phyloP scores from a whole-genome alignment of 1,284 basidiomycete species.

The Puccinia triticina region DNA sequence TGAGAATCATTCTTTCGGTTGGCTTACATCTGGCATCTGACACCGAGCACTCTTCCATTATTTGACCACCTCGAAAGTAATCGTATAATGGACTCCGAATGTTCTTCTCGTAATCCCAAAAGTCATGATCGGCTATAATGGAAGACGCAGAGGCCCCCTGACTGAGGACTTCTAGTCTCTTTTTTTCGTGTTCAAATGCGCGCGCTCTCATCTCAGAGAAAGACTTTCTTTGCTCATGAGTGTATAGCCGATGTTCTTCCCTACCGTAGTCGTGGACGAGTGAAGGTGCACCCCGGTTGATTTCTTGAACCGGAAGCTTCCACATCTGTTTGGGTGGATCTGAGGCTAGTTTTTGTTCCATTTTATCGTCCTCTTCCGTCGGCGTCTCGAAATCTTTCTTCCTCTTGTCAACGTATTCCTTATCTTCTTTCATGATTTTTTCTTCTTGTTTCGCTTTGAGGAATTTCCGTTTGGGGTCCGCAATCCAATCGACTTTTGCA shows the following conservation, averaged over 20 bases:
- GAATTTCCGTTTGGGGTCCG: constrained; percentile 41
- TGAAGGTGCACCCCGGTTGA: constrained; percentile 42
- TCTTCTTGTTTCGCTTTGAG: constrained; percentile 32
- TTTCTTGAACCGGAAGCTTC: constrained; percentile 38
- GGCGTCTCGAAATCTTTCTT: constrained; percentile 32
- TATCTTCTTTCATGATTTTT: constrained; percentile 22
- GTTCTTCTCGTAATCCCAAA: constrained; percentile 51
- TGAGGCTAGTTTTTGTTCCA: background rate
- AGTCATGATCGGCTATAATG: constrained; percentile 25
- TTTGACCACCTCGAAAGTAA: constrained; percentile 42
- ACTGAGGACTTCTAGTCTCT: constrained; percentile 32
- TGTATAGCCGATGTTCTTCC: constrained; percentile 33
- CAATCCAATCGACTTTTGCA: constrained; percentile 49
- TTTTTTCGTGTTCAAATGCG: constrained; percentile 47
- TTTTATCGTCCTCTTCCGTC: constrained; percentile 27
- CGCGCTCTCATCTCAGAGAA: constrained; percentile 30
- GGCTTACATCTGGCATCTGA: constrained; percentile 45
- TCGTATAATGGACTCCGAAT: constrained; percentile 46
- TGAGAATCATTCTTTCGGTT: background rate
- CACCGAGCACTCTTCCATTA: constrained; percentile 43
- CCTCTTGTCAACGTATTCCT: constrained; percentile 26
- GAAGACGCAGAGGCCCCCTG: background rate
- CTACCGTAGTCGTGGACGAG: constrained; percentile 48
- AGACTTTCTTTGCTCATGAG: constrained; percentile 40
- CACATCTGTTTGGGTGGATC: constrained; percentile 38